Evolutionary conservation across 2,329 filamentous ascomycete species (phyloP), one percentile per base, ranked within the genome.

Genomic region (Aaosphaeria pasadenensis): DNA sequence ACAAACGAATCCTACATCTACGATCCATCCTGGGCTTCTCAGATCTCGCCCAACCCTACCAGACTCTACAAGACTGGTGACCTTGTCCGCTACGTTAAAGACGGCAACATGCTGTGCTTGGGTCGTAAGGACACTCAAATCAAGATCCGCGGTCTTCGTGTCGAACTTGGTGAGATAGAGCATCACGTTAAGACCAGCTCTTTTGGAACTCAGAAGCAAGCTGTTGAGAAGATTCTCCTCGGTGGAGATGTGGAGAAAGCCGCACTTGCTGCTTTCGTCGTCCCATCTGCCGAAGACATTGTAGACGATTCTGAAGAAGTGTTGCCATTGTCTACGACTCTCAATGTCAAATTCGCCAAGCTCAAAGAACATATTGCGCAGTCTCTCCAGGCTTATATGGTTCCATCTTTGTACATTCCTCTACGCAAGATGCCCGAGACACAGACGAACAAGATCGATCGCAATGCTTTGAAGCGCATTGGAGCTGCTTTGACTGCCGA

Each of bases 161-260:
- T 61, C 7, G 60, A 63, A 36, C 48, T 60, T 4, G 53, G 51
- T 2, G 56, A 61, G 29, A 52, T 63, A 7, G 60, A 63, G 38
- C 47, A 57, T 17, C 48, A 60, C 28, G 31, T 55, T 30, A 50
- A 50, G 32, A 50, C 43, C 5, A 43, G 41, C 28, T 38, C 43
- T 30, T 39, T 47, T 24, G 46, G 46, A 5, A 38, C 46, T 5
- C 39, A 46, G 30, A 46, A 48, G 11, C 42, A 45, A 11, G 48
- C 47, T 9, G 49, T 54, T 11, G 48, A 52, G 29, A 45, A 48
- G 40, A 49, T 54, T 11, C 44, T 51, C 28, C 44, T 53, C 28
- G 45, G 36, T 24, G 45, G 49, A 6, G 48, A 50, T n/a, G 40
- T 44, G 7, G 48, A 51, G n/a, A 51, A 52, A 30, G 32, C 44